These are phyloP conservation scores for Cyberlindnera veronae DNA, from an alignment of 805 yeast species.

Conservation along the genomic window DNA sequence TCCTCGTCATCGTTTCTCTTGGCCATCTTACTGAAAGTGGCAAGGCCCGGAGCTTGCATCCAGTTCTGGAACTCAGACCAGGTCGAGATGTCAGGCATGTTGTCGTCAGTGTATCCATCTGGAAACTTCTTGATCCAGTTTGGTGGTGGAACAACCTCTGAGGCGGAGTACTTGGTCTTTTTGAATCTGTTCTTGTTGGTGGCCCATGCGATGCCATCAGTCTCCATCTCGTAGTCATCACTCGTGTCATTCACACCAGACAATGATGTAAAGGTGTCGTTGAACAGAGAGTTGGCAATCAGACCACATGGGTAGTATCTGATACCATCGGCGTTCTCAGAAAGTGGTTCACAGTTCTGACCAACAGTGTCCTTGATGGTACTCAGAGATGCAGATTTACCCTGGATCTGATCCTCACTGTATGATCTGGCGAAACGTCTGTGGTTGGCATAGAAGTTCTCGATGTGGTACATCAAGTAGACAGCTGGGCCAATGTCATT, in stretches of 20 bases:
- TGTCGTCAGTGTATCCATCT: constrained; percentile 65
- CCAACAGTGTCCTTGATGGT: constrained; percentile 48
- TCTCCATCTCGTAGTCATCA: constrained; percentile 41
- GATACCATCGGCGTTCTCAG: constrained; percentile 47
- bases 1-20: constrained; percentile 57
- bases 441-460: constrained; percentile 92
- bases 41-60: constrained; percentile 81
- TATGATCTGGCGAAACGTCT: constrained; percentile 88
- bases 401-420: constrained; percentile 81
- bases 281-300: constrained; percentile 76
- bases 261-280: constrained; percentile 64
- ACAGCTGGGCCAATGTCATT: constrained; percentile 69
- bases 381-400: constrained; percentile 57
- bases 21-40: constrained; percentile 62
- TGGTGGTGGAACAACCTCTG: constrained; percentile 77
- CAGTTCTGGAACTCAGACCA: constrained; percentile 79
- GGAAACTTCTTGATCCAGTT: constrained; percentile 74
- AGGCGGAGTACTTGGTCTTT: constrained; percentile 55
- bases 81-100: constrained; percentile 62
- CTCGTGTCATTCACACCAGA: constrained; percentile 32
- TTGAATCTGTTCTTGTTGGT: constrained; percentile 62
- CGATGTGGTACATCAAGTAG: constrained; percentile 74
- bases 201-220: constrained; percentile 67
- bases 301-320: constrained; percentile 82
- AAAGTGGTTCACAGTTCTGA: constrained; percentile 63